Evolutionary conservation across 768 basidiomycete genomes (phyloP).

Genomic region (Thelephora aurantiotincta): DNA sequence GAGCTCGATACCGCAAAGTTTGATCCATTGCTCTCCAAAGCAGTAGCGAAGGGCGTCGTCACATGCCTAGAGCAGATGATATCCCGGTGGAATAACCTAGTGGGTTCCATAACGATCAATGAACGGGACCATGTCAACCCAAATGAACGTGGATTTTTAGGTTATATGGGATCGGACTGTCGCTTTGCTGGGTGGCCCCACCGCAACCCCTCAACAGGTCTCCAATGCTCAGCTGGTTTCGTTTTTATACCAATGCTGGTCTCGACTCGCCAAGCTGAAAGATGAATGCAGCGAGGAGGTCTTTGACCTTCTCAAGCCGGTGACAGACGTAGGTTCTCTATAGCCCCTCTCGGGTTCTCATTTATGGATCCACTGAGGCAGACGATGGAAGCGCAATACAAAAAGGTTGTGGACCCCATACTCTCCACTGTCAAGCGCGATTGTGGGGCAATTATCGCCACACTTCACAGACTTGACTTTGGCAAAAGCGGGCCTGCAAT

Average conservation of each 20-base stretch:
- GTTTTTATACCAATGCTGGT: slow-evolving; percentile 68
- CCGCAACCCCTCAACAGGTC: slow-evolving; percentile 65
- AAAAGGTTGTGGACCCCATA: slow-evolving; percentile 47
- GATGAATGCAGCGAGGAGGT: slow-evolving; percentile 55
- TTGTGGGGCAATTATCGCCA: slow-evolving; percentile 60
- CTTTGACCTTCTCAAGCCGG: slow-evolving; percentile 36
- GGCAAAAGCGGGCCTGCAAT: slow-evolving; percentile 42
- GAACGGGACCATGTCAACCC: neutral
- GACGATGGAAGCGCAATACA: slow-evolving; percentile 38
- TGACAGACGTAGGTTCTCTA: slow-evolving; percentile 36
- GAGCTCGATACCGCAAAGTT: slow-evolving; percentile 89
- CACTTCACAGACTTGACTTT: slow-evolving; percentile 79
- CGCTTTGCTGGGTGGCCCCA: slow-evolving; percentile 57
- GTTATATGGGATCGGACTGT: slow-evolving; percentile 67
- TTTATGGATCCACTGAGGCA: slow-evolving; percentile 12
- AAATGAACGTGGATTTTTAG: slow-evolving; percentile 23
- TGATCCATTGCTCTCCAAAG: slow-evolving; percentile 74
- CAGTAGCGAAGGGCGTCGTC: slow-evolving; percentile 63
- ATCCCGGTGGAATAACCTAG: slow-evolving; percentile 51
- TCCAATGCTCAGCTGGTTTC: slow-evolving; percentile 68
- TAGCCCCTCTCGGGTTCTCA: neutral
- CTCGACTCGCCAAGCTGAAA: slow-evolving; percentile 46
- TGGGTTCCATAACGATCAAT: slow-evolving; percentile 22
- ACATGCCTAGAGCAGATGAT: slow-evolving; percentile 57
- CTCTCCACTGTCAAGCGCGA: slow-evolving; percentile 66